Evolutionary conservation across 2,329 filamentous ascomycete species (phyloP).

Genomic region (Apiospora arundinis): DNA sequence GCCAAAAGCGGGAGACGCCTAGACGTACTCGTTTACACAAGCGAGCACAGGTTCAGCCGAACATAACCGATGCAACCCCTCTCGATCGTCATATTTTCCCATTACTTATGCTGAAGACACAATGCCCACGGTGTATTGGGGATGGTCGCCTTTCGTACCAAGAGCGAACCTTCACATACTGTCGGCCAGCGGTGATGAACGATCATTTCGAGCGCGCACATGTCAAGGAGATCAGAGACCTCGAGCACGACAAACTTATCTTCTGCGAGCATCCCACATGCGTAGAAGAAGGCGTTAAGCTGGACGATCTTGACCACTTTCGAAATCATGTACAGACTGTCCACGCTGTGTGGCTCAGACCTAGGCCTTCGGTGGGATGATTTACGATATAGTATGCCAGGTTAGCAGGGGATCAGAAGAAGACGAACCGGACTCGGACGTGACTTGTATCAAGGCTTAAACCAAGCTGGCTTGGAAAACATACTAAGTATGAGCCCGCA

Average conservation of each 20-base stretch:
- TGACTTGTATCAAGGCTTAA: neutral
- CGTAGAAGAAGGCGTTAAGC: conserved; percentile 26
- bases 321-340: conserved; percentile 28
- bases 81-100: conserved; percentile 27
- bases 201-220: conserved; percentile 34
- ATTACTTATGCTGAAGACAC: conserved; percentile 29
- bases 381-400: neutral
- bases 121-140: conserved; percentile 32
- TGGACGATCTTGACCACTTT: conserved; percentile 29
- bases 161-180: conserved; percentile 29
- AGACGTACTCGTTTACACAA: conserved; percentile 21
- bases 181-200: conserved; percentile 30
- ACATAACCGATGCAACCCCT: conserved; percentile 22
- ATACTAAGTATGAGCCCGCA: neutral
- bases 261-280: conserved; percentile 29
- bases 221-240: conserved; percentile 28
- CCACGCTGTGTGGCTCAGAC: conserved; percentile 27
- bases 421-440: neutral
- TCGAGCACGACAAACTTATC: conserved; percentile 26
- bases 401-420: neutral
- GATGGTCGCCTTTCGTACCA: conserved; percentile 26
- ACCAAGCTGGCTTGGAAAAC: neutral
- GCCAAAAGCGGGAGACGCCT: conserved; percentile 26
- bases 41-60: conserved; percentile 16
- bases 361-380: neutral